Evolutionary conservation across 768 basidiomycete species (phyloP), one percentile per base, ranked within the genome.

Genomic region (Suillus bovinus): DNA sequence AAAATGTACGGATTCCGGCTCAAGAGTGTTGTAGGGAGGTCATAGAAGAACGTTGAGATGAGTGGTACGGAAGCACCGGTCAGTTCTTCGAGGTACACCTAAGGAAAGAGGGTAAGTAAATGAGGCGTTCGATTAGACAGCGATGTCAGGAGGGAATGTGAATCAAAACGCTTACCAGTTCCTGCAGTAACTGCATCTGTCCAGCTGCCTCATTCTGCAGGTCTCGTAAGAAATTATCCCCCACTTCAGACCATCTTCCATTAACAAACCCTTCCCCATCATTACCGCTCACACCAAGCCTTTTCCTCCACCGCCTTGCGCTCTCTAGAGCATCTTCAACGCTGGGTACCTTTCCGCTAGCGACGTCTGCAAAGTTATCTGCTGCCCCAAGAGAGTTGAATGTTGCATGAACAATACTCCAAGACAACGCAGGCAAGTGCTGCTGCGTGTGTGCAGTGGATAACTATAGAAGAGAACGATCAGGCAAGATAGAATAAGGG

Each of bases 1-100:
- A 86, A 85, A 59, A 98, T 87, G 70, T 90, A 85, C 31, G 76
- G 79, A 73, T 94, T 98, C n/a, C 97, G 78, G 13, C 89, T 82
- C 60, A 81, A 78, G 46, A 80, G 80, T 0, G 92, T 86, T 0
- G 84, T 84, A 1, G 95, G 91, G 7, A 95, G 82, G 68, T 96
- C 93, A 70, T 96, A 98, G 77, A 98, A 99, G 76, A 91, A 94
- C 16, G 81, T 89, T 34, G 84, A 75, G 59, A 92, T 82, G 36
- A 81, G 79, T 7, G 77, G 77, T 9, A 74, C 73, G 44, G 80
- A 75, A 1, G 80, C 80, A 50, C 91, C 87, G 10, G 81, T 80
- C 20, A 94, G 70, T 38, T 76, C 73, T 7, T 86, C 84, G 31
- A 71, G 69, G 69, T 90, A 89, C 2, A 92, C 72, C 90, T 88